Percentiles rank a stretch among this genome's conserved stretches.
phyloP scores from a whole-genome alignment of 768 basidiomycete species.

The Suillus cothurnatus region DNA sequence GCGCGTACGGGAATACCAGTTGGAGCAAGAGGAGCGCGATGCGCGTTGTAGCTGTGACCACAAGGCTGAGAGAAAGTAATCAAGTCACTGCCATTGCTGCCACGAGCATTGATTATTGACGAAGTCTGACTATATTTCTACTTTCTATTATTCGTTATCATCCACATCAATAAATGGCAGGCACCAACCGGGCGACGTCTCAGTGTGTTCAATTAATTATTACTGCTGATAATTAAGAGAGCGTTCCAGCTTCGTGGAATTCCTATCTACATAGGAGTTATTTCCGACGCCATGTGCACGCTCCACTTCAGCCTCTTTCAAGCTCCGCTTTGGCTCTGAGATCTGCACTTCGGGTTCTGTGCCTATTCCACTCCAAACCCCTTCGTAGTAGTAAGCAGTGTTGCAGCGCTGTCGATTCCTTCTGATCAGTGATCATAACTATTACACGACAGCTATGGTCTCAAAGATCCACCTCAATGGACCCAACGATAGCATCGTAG shows the following conservation, averaged over 20 bases:
- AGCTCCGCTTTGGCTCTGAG: no score
- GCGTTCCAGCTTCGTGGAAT: background rate
- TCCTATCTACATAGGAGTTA: no score
- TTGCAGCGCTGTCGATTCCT: background rate
- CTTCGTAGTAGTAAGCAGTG: background rate
- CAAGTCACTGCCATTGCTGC: background rate
- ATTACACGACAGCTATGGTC: constrained; percentile 34
- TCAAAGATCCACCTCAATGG: constrained; percentile 53
- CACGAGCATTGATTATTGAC: background rate
- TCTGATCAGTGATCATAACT: background rate
- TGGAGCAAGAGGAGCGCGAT: constrained; percentile 3
- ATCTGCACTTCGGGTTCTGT: no score
- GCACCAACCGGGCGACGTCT: background rate
- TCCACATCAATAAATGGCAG: background rate
- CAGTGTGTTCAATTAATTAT: background rate
- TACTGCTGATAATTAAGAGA: background rate
- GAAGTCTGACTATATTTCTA: background rate
- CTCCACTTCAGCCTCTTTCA: no score
- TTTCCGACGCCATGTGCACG: no score
- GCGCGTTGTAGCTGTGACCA: background rate
- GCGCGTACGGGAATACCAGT: constrained; percentile 41
- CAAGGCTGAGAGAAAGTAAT: background rate
- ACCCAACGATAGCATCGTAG: constrained; percentile 37
- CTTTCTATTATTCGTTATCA: background rate
- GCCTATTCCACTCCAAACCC: no score